Conservation (phyloP, 768 basidiomycete genomes). For the Steccherinum ochraceum region DNA sequence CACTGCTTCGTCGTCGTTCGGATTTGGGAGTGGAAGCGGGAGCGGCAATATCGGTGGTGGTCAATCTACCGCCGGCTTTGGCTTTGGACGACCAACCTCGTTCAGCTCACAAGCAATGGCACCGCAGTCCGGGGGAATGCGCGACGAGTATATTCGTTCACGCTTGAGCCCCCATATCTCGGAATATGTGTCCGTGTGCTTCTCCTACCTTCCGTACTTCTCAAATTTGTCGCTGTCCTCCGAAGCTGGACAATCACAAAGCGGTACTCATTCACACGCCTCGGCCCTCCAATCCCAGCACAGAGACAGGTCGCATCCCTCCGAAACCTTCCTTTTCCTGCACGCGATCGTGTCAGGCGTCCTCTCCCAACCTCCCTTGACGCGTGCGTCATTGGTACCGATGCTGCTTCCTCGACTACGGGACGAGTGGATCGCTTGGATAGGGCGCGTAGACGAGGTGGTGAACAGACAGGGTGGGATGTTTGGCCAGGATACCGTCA, state of each 20-base stretch:
- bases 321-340: conserved; percentile 70
- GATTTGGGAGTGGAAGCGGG: conserved; percentile 19
- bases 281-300: conserved; percentile 43
- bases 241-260: not conserved
- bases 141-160: conserved; percentile 72
- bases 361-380: conserved; percentile 59
- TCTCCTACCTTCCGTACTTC: conserved; percentile 84
- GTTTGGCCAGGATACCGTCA: conserved; percentile 69
- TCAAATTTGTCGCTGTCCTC: conserved; percentile 41
- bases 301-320: conserved; percentile 62
- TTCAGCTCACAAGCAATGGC: conserved; percentile 8
- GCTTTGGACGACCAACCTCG: conserved; percentile 18
- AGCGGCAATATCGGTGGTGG: conserved; percentile 5
- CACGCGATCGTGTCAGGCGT: conserved; percentile 63
- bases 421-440: conserved; percentile 78
- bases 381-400: conserved; percentile 52
- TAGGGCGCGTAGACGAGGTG: conserved; percentile 57
- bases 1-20: conserved; percentile 25
- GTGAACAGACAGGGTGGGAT: conserved; percentile 73
- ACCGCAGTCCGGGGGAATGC: conserved; percentile 45
- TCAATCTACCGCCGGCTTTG: conserved; percentile 14
- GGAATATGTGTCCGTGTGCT: conserved; percentile 71
- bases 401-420: conserved; percentile 56
- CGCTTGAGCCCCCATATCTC: conserved; percentile 68
- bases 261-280: conserved; percentile 29